These are phyloP conservation scores for Schizophyllum commune DNA, from an alignment of 1,284 basidiomycete species.

Conservation along the genomic window DNA sequence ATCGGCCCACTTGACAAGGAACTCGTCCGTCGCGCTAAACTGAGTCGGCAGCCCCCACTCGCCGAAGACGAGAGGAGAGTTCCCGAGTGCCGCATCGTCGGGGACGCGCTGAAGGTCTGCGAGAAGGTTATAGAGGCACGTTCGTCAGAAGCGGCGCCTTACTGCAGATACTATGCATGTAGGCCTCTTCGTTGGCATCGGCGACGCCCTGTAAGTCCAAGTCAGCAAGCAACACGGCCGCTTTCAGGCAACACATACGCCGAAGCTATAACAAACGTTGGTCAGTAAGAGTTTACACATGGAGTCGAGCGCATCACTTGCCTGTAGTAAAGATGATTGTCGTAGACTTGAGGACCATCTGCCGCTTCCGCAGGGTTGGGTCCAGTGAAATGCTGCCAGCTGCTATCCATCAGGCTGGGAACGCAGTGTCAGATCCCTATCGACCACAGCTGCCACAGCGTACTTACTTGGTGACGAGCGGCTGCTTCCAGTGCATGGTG, in stretches of 20 bases:
- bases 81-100: conserved; percentile 37
- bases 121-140: background rate
- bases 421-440: background rate
- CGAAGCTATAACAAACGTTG: conserved; percentile 35
- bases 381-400: conserved; percentile 64
- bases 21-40: conserved; percentile 54
- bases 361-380: conserved; percentile 62
- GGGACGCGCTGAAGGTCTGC: conserved; percentile 46
- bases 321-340: conserved; percentile 75
- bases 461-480: conserved; percentile 44
- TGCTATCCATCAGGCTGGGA: conserved; percentile 67
- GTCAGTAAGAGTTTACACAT: conserved; percentile 8
- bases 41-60: conserved; percentile 71
- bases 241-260: conserved; percentile 30
- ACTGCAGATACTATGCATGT: conserved; percentile 66
- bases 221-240: conserved; percentile 1
- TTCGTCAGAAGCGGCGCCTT: conserved; percentile 15
- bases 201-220: conserved; percentile 50
- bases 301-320: conserved; percentile 21
- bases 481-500: conserved; percentile 11
- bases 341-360: conserved; percentile 65
- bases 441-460: background rate
- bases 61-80: conserved; percentile 54
- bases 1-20: conserved; percentile 68
- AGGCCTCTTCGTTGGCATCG: conserved; percentile 52